Evolutionary conservation across 1,284 basidiomycete species (phyloP).

Genomic region (Dichomitus squalens): DNA sequence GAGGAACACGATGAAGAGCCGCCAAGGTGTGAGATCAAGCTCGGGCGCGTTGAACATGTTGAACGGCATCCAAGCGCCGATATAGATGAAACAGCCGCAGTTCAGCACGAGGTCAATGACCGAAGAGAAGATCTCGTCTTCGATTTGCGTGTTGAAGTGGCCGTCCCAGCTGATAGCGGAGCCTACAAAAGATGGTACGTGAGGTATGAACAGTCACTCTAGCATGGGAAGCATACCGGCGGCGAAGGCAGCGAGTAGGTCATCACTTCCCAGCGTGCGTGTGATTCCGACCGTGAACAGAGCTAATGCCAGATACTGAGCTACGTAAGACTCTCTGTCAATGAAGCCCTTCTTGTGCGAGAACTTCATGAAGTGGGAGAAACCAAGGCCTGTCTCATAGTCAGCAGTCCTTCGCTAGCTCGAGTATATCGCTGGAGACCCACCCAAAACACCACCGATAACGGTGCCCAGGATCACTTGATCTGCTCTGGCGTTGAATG

Average conservation of each 20-base stretch:
- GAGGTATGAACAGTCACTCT: neutral
- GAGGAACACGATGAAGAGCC: constrained; percentile 70
- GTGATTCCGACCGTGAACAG: constrained; percentile 81
- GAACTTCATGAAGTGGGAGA: constrained; percentile 83
- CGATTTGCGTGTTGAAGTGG: constrained; percentile 85
- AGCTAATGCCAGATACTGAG: constrained; percentile 86
- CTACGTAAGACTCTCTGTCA: constrained; percentile 91
- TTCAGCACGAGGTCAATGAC: constrained; percentile 89
- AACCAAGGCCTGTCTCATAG: constrained; percentile 54
- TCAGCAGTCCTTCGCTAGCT: neutral
- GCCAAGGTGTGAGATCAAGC: constrained; percentile 73
- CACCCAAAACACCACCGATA: constrained; percentile 80
- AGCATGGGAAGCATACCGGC: constrained; percentile 57
- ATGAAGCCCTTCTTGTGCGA: constrained; percentile 79
- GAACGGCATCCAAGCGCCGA: constrained; percentile 90
- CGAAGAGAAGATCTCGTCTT: constrained; percentile 85
- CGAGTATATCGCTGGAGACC: constrained; percentile 6
- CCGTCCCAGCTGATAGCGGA: constrained; percentile 95
- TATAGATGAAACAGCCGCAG: constrained; percentile 87
- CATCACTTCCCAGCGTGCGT: constrained; percentile 81
- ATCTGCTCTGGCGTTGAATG: constrained; percentile 47
- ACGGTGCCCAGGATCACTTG: constrained; percentile 85
- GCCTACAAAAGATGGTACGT: constrained; percentile 40
- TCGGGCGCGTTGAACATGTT: constrained; percentile 59
- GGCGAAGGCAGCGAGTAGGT: constrained; percentile 91